These are phyloP conservation scores for Phytophthora crassamura DNA, from an alignment of 352 stramenopile species.

Conservation along the genomic window DNA sequence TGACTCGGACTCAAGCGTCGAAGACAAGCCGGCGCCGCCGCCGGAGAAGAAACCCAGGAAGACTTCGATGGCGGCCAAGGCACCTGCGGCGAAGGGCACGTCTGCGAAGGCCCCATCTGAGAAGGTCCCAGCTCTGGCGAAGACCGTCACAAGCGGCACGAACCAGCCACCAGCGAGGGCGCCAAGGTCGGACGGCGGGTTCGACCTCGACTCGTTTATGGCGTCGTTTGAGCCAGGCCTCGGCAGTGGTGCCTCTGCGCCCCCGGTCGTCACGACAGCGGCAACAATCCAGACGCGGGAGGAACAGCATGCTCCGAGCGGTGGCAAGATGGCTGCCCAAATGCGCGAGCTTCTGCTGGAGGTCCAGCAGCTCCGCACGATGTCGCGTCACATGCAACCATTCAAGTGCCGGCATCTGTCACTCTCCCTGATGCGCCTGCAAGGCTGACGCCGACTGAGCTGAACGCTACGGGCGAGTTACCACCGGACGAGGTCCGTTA, in stretches of 20 bases:
- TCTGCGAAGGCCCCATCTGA: too few relatives aligned
- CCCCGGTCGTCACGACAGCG: too few relatives aligned
- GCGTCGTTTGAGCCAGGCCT: conserved; percentile 7
- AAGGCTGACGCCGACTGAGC: neutral
- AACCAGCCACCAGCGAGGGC: too few relatives aligned
- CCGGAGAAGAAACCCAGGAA: conserved; percentile 12
- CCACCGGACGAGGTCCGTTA: conserved; percentile 1
- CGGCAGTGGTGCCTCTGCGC: neutral
- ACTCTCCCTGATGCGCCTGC: neutral
- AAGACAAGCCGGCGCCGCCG: conserved; percentile 2
- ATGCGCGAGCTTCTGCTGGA: too few relatives aligned
- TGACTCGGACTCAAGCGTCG: conserved; percentile 1
- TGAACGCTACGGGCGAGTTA: conserved; percentile 1
- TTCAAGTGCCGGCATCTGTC: too few relatives aligned
- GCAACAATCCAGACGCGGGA: neutral
- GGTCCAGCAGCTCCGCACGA: too few relatives aligned
- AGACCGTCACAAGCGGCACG: neutral
- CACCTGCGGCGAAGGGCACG: neutral
- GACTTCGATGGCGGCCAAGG: conserved; percentile 2
- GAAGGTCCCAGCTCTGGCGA: neutral
- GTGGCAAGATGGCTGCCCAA: too few relatives aligned
- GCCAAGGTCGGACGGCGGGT: conserved; percentile 3
- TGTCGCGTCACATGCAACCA: neutral
- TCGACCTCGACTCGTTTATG: conserved; percentile 11
- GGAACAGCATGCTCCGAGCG: neutral